Evolutionary conservation across 2,329 filamentous ascomycete genomes (phyloP), one percentile per base, ranked within the genome.

Genomic region (Lachnellula hyalina): DNA sequence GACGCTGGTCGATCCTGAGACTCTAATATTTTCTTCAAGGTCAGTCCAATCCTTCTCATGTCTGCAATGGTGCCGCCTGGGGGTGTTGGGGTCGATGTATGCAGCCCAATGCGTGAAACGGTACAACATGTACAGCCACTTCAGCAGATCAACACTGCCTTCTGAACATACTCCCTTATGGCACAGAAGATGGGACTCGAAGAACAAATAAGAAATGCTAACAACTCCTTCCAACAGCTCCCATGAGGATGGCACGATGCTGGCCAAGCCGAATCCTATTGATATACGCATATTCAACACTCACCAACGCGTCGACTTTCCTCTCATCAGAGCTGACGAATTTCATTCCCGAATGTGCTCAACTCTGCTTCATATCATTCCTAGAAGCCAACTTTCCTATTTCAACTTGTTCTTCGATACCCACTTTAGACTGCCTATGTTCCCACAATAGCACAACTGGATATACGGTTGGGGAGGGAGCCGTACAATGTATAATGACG

Each of bases 391-490:
- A 86, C 67, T 88, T 82, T 65, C 75, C 76, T 36, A 63, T 68
- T 19, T 70, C 68, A 49, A 66, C 68, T 47, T 87, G 84, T 64
- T 74, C 75, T 32, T 65, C 70, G 35, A 71, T 72, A 14, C 74
- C 78, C 11, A 76, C 84, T 25, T 68, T 89, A 61, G 71, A 76
- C 63, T 89, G 85, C 61, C 74, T 90, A 6, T 91, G 87, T 68
- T 77, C 77, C 38, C 75, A 77, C 55, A 74, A 75, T 35, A 85
- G 85, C 8, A 71, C 69, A 12, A 79, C 79, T 32, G 85, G 83
- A 9, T 86, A 84, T 63, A 90, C 87, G 1, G 65, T 90, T 47
- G 86, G 85, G n/a, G 87, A 90, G 71, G 86, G 79, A 11, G 85
- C 83, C 4, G 71, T 89, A 58, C 80, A 85, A 65, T 91, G 87